Evolutionary conservation across 192 early-diverging fungal genomes (phyloP).

Genomic region (Thoreauomyces humboldtii): DNA sequence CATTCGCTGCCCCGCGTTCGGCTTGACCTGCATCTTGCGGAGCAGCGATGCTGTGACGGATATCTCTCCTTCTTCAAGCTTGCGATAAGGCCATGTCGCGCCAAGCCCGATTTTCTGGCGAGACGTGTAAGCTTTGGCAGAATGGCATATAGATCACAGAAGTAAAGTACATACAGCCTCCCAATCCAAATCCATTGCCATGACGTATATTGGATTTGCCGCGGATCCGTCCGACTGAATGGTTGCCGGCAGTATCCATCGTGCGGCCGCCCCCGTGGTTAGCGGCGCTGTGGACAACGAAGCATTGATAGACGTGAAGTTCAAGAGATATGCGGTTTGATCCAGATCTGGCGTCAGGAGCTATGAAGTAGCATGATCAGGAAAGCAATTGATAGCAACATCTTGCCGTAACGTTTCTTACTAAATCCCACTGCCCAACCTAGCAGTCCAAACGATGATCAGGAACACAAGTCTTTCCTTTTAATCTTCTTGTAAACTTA

Average conservation of each 20-base stretch:
- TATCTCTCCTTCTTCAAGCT: constrained; percentile 24
- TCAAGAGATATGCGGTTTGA: constrained; percentile 17
- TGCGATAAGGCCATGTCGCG: constrained; percentile 25
- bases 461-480: not conserved
- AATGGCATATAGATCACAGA: not conserved
- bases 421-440: constrained; percentile 32
- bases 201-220: constrained; percentile 6
- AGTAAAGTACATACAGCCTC: constrained; percentile 17
- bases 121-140: not conserved
- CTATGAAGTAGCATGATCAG: too few species aligned
- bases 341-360: constrained; percentile 25
- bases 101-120: constrained; percentile 26
- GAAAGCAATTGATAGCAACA: too few species aligned
- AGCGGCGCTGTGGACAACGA: not conserved
- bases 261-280: constrained; percentile 17
- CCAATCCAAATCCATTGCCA: constrained; percentile 23
- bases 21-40: constrained; percentile 21
- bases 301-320: constrained; percentile 23
- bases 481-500: not conserved
- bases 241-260: constrained; percentile 31
- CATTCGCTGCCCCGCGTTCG: constrained; percentile 19
- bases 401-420: too few species aligned
- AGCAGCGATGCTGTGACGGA: constrained; percentile 23
- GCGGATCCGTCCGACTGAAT: not conserved
- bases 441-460: not conserved